Base-by-base conservation (phyloP, 1,139 yeast genomes). In the Oligophagozyma castellii region DNA sequence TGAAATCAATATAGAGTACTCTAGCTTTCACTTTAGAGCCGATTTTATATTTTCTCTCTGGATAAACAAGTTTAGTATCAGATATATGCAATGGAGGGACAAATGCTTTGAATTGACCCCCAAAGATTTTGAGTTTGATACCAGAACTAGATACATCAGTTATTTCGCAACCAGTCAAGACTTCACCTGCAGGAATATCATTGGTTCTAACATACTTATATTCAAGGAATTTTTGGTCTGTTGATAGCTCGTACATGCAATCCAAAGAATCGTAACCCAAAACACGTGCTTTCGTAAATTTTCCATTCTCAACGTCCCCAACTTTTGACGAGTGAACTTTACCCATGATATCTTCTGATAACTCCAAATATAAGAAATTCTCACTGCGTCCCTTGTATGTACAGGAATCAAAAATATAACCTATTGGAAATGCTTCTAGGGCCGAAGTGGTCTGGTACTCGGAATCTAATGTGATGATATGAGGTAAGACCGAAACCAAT, bases 31-130 rank as follows among this genome's bases (percentile, higher is more conserved):
- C 79, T 42, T 74, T 78, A 28, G 76, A 61, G 6, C 95, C 96
- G 29, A 71, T 70, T 54, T 80, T 81, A 63, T 74, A 89, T 50
- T 84, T 81, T 59, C 89, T 71, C 55, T 89, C 96, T 4, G 98
- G 98, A 48, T 84, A 77, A 5, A 74, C 72, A 38, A 89, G 63
- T 48, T 73, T 77, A 35, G 79, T 67, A 53, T 89, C 99, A 40
- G 93, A 76, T 55, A 89, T 70, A 44, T 86, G 95, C 22, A 61
- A 51, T 18, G 73, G 63, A 13, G 84, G 79, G 19, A 81, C 96
- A 40, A 67, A 59, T 3, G 84, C 98, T 31, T 68, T 73, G 40
- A 81, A 77, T 30, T 55, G 53, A 3, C 65, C 67, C 28, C 72
- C 74, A 34, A 73, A 70, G 10, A 83, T 47, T 43, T 70, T 73